These are phyloP conservation scores for Pelargonium cotyledonis DNA, from an alignment of 441 rosid genomes.

Conservation along the genomic window DNA sequence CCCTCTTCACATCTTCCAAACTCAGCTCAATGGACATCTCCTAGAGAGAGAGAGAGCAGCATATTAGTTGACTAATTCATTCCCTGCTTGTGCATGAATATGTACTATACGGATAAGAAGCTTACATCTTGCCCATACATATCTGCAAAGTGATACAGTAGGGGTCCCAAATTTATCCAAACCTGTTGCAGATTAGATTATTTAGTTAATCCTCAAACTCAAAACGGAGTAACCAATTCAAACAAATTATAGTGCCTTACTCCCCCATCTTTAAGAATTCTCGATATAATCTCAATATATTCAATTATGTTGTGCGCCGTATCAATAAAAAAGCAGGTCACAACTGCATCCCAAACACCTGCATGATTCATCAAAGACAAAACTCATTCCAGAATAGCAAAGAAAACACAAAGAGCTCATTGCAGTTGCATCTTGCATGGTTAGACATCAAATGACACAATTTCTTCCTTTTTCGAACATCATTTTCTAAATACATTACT, in stretches of 20 bases:
- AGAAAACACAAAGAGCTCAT: background rate
- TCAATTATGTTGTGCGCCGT: slow-evolving; percentile 91
- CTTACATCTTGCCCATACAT: slow-evolving; percentile 80
- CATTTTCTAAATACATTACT: background rate
- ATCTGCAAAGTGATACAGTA: slow-evolving; percentile 92
- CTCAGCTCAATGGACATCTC: slow-evolving; percentile 97
- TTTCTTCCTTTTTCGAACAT: background rate
- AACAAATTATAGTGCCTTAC: slow-evolving; percentile 40
- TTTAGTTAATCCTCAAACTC: slow-evolving; percentile 13
- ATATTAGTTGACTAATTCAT: background rate
- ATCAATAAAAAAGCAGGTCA: slow-evolving; percentile 92
- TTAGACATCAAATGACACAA: background rate
- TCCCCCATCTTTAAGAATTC: slow-evolving; percentile 86
- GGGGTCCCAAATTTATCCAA: slow-evolving; percentile 95
- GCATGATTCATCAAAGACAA: slow-evolving; percentile 18
- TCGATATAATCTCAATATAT: slow-evolving; percentile 89
- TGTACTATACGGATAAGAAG: slow-evolving; percentile 22
- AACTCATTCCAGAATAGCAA: background rate
- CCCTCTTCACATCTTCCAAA: slow-evolving; percentile 85
- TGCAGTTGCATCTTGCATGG: background rate
- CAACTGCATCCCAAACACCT: slow-evolving; percentile 97
- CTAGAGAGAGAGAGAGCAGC: slow-evolving; percentile 27
- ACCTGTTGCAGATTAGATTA: slow-evolving; percentile 41
- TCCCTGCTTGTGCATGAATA: background rate
- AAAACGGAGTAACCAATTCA: slow-evolving; percentile 10